Conservation (phyloP, 148 eudicot genomes). For the Vaccinium myrtillus region DNA sequence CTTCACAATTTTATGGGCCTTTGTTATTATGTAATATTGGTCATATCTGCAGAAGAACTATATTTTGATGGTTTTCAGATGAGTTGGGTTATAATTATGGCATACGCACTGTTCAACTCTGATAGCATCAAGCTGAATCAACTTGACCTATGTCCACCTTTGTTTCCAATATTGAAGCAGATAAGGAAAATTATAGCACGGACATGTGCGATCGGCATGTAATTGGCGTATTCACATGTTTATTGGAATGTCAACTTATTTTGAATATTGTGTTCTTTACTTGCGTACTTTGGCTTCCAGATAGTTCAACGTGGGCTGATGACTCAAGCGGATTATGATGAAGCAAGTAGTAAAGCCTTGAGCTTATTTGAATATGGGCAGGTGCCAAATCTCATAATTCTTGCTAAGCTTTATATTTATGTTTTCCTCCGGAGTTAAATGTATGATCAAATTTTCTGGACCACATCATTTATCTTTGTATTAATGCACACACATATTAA, state of each 20-base stretch:
- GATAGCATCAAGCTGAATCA: neutral
- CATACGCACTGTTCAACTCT: neutral
- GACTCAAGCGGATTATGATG: conserved; percentile 79
- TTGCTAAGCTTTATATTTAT: neutral
- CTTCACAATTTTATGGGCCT: neutral
- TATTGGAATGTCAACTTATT: neutral
- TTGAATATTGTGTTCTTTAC: neutral
- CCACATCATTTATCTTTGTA: neutral
- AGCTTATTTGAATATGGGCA: conserved; percentile 88
- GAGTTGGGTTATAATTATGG: neutral
- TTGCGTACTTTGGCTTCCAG: conserved; percentile 38
- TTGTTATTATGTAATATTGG: neutral
- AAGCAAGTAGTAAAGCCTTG: conserved; percentile 77
- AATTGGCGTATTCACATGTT: neutral
- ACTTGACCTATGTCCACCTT: neutral
- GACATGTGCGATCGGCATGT: neutral
- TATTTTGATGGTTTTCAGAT: neutral
- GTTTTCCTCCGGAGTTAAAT: neutral
- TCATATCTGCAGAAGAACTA: neutral
- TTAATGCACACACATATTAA: no score
- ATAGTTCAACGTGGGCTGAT: conserved; percentile 74
- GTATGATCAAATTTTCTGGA: neutral
- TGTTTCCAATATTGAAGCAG: neutral
- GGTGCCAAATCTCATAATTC: conserved; percentile 35
- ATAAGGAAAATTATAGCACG: neutral